Evolutionary conservation across 495 filamentous ascomycete genomes (phyloP).

Genomic region (Podospora bellae-mahoneyi): DNA sequence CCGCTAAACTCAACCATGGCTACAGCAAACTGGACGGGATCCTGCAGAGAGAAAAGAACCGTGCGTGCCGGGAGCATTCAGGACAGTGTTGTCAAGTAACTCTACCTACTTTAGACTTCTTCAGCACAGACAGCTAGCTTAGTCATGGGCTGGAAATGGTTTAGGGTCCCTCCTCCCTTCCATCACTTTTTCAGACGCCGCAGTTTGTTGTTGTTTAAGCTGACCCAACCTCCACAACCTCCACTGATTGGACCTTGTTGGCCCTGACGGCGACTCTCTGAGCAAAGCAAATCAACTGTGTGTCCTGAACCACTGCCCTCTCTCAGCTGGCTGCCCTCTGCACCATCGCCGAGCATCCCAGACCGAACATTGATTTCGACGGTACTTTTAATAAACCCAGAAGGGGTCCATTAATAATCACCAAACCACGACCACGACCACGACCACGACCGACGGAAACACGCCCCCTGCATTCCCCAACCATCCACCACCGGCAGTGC

Average conservation of each 20-base stretch:
- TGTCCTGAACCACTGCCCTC: not conserved
- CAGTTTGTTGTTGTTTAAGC: not conserved
- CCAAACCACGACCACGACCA: not conserved
- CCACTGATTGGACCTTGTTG: slow-evolving; percentile 16
- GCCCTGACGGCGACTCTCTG: not conserved
- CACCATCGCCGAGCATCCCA: not conserved
- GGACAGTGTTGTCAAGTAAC: not conserved
- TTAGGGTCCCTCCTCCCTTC: not conserved
- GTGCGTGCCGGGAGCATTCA: not conserved
- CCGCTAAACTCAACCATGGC: not conserved
- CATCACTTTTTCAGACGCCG: not conserved
- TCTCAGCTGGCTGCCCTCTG: not conserved
- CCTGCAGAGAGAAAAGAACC: not conserved
- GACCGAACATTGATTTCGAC: not conserved
- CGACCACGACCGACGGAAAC: not conserved
- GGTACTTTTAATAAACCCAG: too few species aligned
- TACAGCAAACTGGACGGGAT: not conserved
- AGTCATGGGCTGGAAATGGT: not conserved
- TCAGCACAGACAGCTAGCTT: slow-evolving; percentile 5
- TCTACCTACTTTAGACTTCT: not conserved
- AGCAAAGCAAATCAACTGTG: not conserved
- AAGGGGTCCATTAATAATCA: not conserved
- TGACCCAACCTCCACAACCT: slow-evolving; percentile 2
- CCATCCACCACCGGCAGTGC: not conserved
- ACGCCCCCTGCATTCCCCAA: not conserved